phyloP scores from a whole-genome alignment of 1,284 basidiomycete species.

The Trametes polyzona region DNA sequence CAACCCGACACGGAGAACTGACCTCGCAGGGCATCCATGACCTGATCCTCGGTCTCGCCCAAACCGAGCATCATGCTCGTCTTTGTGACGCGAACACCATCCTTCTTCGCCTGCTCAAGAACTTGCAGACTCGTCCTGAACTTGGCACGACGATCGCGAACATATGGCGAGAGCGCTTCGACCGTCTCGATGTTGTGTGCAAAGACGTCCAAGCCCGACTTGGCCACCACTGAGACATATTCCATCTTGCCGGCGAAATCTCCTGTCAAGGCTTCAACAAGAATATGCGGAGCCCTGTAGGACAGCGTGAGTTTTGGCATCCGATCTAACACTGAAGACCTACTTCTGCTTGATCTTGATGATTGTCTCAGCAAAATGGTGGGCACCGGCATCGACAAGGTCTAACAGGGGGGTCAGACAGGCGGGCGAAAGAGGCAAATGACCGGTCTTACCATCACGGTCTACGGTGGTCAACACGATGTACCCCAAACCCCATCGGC shows the following conservation, averaged over 20 bases:
- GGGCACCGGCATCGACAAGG: constrained; percentile 88
- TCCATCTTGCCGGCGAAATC: constrained; percentile 87
- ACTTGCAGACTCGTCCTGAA: constrained; percentile 92
- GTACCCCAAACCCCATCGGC: constrained; percentile 97
- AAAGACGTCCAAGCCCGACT: constrained; percentile 95
- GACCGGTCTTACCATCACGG: constrained; percentile 73
- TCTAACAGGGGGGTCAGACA: constrained; percentile 53
- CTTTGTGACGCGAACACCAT: constrained; percentile 91
- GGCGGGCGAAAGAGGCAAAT: not conserved
- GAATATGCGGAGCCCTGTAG: constrained; percentile 85
- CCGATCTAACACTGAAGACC: constrained; percentile 27
- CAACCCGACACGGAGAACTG: constrained; percentile 24
- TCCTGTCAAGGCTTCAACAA: constrained; percentile 96
- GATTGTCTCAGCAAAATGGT: constrained; percentile 95
- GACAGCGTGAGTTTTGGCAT: not conserved
- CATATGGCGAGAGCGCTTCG: constrained; percentile 91
- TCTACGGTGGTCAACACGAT: constrained; percentile 98
- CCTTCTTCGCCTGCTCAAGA: constrained; percentile 80
- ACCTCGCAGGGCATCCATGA: constrained; percentile 87
- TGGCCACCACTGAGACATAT: constrained; percentile 83
- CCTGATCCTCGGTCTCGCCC: constrained; percentile 87
- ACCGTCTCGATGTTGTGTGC: constrained; percentile 98
- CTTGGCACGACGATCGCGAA: constrained; percentile 92
- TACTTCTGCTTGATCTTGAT: constrained; percentile 94
- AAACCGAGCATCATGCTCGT: constrained; percentile 99